Conservation (phyloP, 2,329 filamentous ascomycete genomes). For the Ophiostoma piceae region DNA sequence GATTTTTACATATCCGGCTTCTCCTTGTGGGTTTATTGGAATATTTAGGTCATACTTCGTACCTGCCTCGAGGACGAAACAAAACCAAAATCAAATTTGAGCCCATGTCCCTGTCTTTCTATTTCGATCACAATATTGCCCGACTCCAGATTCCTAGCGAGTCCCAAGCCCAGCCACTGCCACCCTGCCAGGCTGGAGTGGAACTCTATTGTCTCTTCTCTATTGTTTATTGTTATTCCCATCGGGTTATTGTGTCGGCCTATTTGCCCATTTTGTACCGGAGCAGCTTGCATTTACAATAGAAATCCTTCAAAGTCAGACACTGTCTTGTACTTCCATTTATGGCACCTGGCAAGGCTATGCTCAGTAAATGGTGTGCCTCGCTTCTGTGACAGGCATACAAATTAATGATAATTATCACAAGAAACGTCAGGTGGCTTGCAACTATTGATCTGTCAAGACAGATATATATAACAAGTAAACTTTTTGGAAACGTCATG, state of each 20-base stretch:
- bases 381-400: no score
- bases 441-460: not conserved
- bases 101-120: not conserved
- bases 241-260: not conserved
- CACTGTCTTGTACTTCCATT: constrained; percentile 6
- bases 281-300: no score
- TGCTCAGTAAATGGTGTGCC: not conserved
- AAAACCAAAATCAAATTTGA: no score
- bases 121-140: not conserved
- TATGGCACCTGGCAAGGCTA: not conserved
- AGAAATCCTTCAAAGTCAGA: not conserved
- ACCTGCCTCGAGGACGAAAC: not conserved
- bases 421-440: not conserved
- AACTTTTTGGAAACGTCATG: not conserved
- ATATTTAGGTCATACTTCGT: not conserved
- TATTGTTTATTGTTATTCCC: not conserved
- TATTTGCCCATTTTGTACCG: not conserved
- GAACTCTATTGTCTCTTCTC: not conserved
- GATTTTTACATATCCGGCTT: constrained; percentile 6
- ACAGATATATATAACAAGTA: not conserved
- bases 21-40: not conserved
- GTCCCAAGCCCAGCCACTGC: not conserved
- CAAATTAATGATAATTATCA: not conserved
- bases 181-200: not conserved
- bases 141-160: not conserved